Base-by-base conservation (phyloP, 192 early-diverging fungal genomes). In the Coemansia javaensis region DNA sequence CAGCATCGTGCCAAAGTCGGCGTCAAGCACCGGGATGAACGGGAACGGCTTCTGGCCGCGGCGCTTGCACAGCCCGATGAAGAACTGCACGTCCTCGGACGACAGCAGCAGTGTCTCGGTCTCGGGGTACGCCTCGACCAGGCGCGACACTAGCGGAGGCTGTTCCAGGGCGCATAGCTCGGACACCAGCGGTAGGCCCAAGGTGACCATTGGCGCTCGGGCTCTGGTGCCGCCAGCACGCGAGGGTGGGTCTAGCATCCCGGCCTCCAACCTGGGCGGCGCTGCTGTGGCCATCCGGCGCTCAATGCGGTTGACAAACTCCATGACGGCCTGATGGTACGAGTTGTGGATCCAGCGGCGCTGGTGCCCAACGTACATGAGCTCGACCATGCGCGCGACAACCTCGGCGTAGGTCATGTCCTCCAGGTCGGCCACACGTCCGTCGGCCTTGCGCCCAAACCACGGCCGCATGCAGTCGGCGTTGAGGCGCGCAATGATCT, bases 371-470 rank as follows among this genome's bases (percentile, higher is more conserved):
- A 93, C 67, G 56, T 88, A 95, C 75, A 93, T 56, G 15, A 91
- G 80, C 66, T 88, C 86, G 14, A 93, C 73, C 72, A 94, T 49
- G 34, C 94, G 89, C 51, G 77, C 61, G 25, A 85, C 72, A 22
- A 94, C 91, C 56, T 95, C 90, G 42, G 81, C 71, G 59, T 97
- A 97, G 7, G 94, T 94, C 92, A 97, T 95, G 32, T 92, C 88
- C 50, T 87, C 82, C 47, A 97, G 69, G 51, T 92, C 90, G 25
- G 79, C 85, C 34, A 84, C 70, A 2, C 58, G 64, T 17, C 89
- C 90, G 46, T 86, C 77, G 5, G 77, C 55, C 77, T 93, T 94
- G 49, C 73, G 72, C 35, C 90, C 92, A 66, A 97, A 97, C 94
- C 94, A 97, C 15, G 88, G 86, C 76, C 90, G 89, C 73, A 92